Base-by-base conservation (phyloP, 176 grass and related monocot genomes). In the Metroxylon sagu region DNA sequence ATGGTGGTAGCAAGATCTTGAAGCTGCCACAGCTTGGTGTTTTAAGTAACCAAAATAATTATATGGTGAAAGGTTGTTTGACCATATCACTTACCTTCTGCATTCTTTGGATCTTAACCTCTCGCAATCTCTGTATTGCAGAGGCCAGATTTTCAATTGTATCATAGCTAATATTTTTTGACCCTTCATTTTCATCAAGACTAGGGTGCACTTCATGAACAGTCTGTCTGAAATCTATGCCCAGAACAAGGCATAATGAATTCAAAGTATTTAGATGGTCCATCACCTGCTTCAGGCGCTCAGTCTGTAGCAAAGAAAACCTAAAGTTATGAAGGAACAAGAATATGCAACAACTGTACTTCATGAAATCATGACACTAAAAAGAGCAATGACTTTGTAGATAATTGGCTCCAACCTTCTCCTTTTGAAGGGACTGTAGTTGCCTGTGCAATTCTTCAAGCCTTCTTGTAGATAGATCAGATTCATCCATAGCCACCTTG, bases 1-100 rank as follows among this genome's bases (percentile, higher is more conserved):
- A 97, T 83, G 63, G 70, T 82, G 35, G 76, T 85, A 16, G 81
- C 87, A 53, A 88, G 71, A 74, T 88, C 77, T 83, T 91, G 87
- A 83, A 97, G 83, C 93, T 91, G 72, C 25, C 16, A 57, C 19
- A 67, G 8, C 35, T 43, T 43, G 35, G 8, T 12, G 8, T 43
- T 43, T 14, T 43, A 43, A 43, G 8, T 14, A 43, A 43, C 35
- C 35, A 14, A 43, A 43, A 39, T 39, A 39, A 43, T 43, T 0
- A 2, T 12, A 43, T 43, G 0, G 8, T 43, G 14, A 43, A 43
- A 43, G 10, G 35, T 67, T 14, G 19, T 50, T 48, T 4, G 23
- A 25, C 14, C 49, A 61, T 31, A 54, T 26, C 4, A 27, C 35
- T 64, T 56, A 89, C 85, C 85, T 89, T 89, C 29, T 89, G 63